Evolutionary conservation across 2,329 filamentous ascomycete genomes (phyloP).

Genomic region (Scytalidium lignicola): DNA sequence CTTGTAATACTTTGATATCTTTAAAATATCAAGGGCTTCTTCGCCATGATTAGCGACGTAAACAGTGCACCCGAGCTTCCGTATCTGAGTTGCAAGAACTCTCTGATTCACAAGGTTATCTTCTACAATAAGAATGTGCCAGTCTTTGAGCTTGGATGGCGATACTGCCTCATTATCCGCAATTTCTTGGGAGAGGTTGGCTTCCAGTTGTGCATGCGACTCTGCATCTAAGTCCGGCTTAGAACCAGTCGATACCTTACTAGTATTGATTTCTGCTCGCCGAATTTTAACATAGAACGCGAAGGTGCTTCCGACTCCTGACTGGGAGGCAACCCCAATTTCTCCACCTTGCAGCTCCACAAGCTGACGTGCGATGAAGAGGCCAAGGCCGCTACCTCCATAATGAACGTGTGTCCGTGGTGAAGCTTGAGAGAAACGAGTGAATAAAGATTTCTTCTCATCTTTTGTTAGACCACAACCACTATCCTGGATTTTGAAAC

Average conservation of each 20-base stretch:
- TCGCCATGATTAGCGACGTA: constrained; percentile 59
- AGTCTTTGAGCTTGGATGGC: constrained; percentile 44
- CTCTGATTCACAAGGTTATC: constrained; percentile 82
- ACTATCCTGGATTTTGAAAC: constrained; percentile 70
- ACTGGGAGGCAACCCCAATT: constrained; percentile 64
- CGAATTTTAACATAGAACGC: constrained; percentile 56
- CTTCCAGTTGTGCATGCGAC: constrained; percentile 29
- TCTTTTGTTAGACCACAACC: constrained; percentile 65
- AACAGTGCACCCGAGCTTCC: constrained; percentile 52
- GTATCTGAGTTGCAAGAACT: constrained; percentile 49
- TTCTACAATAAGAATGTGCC: constrained; percentile 73
- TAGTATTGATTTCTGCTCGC: constrained; percentile 5
- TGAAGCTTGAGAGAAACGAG: constrained; percentile 74
- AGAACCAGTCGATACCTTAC: constrained; percentile 46
- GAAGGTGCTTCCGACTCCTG: constrained; percentile 66
- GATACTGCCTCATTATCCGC: background rate
- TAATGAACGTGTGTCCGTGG: constrained; percentile 74
- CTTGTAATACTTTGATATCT: constrained; percentile 60
- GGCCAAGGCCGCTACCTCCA: constrained; percentile 69
- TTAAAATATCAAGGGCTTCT: constrained; percentile 71
- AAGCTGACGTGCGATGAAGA: constrained; percentile 74
- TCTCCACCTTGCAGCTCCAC: constrained; percentile 72
- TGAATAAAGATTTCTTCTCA: constrained; percentile 70
- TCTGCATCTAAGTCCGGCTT: constrained; percentile 57
- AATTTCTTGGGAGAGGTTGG: constrained; percentile 1